Percentiles rank a stretch among this genome's conserved stretches.
Evolutionary conservation across 495 filamentous ascomycete genomes (phyloP).

Genomic region (Usnea hakonensis): DNA sequence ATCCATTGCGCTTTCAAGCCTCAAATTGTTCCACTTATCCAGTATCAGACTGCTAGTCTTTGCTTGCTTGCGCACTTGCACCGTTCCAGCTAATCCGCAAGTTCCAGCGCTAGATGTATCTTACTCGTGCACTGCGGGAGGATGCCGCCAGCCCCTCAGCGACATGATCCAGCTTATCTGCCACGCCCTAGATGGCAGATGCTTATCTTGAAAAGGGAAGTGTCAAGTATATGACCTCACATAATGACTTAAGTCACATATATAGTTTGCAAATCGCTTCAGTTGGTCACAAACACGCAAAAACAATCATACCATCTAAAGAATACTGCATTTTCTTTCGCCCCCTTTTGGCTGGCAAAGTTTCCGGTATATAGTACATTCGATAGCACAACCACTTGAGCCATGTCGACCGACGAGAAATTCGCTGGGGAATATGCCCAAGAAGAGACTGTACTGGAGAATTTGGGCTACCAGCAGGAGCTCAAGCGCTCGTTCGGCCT

Average conservation of each 20-base stretch:
- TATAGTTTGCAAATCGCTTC: not conserved
- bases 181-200: not conserved
- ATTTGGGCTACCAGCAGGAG: slow-evolving; percentile 48
- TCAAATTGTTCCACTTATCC: no score
- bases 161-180: not conserved
- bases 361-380: not conserved
- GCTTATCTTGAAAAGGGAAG: slow-evolving; percentile 12
- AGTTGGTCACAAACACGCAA: not conserved
- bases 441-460: slow-evolving; percentile 39
- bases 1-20: no score
- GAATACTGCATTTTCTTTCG: not conserved
- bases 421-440: slow-evolving; percentile 25
- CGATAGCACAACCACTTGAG: not conserved
- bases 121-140: not conserved
- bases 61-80: no score
- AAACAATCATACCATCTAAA: not conserved
- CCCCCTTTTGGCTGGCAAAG: not conserved
- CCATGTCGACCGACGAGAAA: slow-evolving; percentile 18
- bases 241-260: not conserved
- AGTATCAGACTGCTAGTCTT: no score
- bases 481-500: slow-evolving; percentile 51
- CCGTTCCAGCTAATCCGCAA: not conserved
- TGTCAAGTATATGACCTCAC: not conserved
- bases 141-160: not conserved
- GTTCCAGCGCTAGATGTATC: not conserved